A percentile compares a stretch with the other conserved stretches of the same genome.
These are phyloP conservation scores for Ulota crispa DNA, from an alignment of 225 moss, liverwort and hornwort species.

Conservation along the genomic window DNA sequence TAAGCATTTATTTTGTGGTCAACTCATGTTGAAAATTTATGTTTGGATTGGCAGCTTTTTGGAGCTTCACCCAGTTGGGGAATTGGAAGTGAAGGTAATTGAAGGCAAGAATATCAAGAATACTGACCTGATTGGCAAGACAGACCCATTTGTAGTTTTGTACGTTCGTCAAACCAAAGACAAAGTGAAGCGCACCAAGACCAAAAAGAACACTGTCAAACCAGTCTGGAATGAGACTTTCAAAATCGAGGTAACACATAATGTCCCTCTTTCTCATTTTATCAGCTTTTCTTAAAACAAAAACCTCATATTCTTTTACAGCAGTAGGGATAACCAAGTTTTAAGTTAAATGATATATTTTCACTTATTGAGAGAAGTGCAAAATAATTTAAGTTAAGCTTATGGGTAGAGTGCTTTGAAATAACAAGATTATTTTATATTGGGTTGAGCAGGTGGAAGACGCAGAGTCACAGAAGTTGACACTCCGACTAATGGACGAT, in stretches of 20 bases:
- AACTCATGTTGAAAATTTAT: too few species aligned
- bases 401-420: not conserved
- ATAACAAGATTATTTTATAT: not conserved
- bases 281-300: too few species aligned
- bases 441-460: slow-evolving; percentile 72
- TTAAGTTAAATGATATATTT: too few species aligned
- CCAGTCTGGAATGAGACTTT: slow-evolving; percentile 83
- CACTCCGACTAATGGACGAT: slow-evolving; percentile 83
- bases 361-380: too few species aligned
- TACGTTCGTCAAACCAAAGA: slow-evolving; percentile 73
- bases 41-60: slow-evolving; percentile 46
- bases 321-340: not conserved
- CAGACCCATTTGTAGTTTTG: slow-evolving; percentile 75
- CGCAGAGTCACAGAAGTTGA: slow-evolving; percentile 49
- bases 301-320: too few species aligned
- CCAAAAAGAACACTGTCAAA: slow-evolving; percentile 67
- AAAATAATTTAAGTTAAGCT: too few species aligned
- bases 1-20: not conserved
- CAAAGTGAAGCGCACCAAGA: slow-evolving; percentile 67
- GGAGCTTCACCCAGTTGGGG: slow-evolving; percentile 74
- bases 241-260: slow-evolving; percentile 54
- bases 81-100: slow-evolving; percentile 60
- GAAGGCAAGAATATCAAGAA: slow-evolving; percentile 76
- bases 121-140: slow-evolving; percentile 69
- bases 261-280: not conserved